A percentile compares a stretch with the other conserved stretches of the same genome.
Evolutionary conservation across 1,139 yeast genomes (phyloP).

Genomic region (Nakaseomyces sp.): DNA sequence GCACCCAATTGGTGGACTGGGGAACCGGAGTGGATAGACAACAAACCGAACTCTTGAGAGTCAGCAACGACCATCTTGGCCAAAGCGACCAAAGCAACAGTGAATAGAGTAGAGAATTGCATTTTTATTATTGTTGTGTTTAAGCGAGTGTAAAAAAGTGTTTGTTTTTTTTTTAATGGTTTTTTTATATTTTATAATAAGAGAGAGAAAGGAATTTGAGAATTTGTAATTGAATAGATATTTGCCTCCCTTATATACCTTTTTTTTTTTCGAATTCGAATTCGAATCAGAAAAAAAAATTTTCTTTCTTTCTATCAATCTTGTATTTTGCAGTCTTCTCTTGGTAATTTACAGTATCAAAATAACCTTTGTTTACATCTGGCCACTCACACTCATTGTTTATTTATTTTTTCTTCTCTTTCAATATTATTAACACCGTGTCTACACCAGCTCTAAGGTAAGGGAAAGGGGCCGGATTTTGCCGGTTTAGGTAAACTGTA

Average conservation of each 20-base stretch:
- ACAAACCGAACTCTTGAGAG: conserved; percentile 30
- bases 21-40: conserved; percentile 32
- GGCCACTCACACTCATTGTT: no score
- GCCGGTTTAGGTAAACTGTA: background rate
- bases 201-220: background rate
- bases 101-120: conserved; percentile 15
- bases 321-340: no score
- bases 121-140: conserved; percentile 10
- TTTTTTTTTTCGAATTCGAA: background rate
- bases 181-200: background rate
- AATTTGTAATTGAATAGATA: background rate
- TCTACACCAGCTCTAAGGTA: no score
- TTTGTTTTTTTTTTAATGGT: background rate
- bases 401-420: no score
- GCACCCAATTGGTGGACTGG: conserved; percentile 26
- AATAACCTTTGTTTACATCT: no score
- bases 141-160: conserved; percentile 3
- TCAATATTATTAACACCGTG: no score
- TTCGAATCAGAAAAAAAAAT: no score
- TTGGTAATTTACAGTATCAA: no score
- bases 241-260: background rate
- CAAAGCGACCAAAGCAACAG: conserved; percentile 17
- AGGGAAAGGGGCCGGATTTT: no score
- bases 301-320: no score
- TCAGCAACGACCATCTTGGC: conserved; percentile 27